Evolutionary conservation across 2,329 filamentous ascomycete species (phyloP).

Genomic region (Oidium heveae): DNA sequence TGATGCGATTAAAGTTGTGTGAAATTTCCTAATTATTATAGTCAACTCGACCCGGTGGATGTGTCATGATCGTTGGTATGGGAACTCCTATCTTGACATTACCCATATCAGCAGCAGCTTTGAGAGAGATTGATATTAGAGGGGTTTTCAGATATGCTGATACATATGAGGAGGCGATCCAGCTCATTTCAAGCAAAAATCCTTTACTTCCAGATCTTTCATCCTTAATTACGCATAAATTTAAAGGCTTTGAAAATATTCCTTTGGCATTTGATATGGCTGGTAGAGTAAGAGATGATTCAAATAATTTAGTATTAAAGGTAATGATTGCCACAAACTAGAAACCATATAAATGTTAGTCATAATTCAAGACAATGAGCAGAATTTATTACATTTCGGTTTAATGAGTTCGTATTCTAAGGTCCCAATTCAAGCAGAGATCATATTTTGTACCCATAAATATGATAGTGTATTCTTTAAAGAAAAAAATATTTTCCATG

Average conservation of each 20-base stretch:
- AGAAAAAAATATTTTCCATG: no score
- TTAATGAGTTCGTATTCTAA: no score
- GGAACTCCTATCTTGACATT: constrained; percentile 42
- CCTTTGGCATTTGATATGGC: constrained; percentile 74
- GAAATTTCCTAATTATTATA: constrained; percentile 1
- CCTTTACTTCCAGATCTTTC: constrained; percentile 41
- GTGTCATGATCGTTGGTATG: constrained; percentile 55
- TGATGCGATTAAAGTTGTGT: constrained; percentile 16
- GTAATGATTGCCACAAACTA: constrained; percentile 11
- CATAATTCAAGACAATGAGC: no score
- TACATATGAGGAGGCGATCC: constrained; percentile 81
- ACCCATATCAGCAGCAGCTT: constrained; percentile 37
- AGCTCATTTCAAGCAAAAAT: constrained; percentile 52
- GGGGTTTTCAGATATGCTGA: constrained; percentile 60
- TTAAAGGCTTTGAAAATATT: constrained; percentile 51
- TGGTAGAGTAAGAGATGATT: constrained; percentile 25
- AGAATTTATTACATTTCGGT: no score
- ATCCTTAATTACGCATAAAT: constrained; percentile 70
- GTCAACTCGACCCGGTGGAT: constrained; percentile 41
- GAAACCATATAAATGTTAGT: no score
- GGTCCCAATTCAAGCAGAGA: no score
- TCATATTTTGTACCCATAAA: no score
- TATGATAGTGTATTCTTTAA: no score
- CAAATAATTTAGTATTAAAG: constrained; percentile 13
- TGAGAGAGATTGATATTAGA: constrained; percentile 53